Conservation (phyloP, 1,284 basidiomycete genomes). For the Puccinia triticina region DNA sequence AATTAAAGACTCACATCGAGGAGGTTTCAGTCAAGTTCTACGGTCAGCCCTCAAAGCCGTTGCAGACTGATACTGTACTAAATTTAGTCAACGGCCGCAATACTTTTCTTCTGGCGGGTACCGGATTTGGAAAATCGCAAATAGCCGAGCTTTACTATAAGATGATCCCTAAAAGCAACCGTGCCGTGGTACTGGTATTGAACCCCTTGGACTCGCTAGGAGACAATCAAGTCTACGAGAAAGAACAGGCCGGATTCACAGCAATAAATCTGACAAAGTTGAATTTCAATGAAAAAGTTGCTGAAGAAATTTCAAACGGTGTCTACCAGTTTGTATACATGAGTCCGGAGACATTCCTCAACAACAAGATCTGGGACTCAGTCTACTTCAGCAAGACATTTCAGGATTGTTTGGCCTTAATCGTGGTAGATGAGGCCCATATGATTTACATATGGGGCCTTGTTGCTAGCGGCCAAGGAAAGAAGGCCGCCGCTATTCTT, state of each 20-base stretch:
- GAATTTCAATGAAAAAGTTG: neutral
- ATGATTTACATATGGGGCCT: too few species aligned
- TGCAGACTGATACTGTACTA: too few species aligned
- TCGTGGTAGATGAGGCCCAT: too few species aligned
- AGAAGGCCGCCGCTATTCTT: neutral
- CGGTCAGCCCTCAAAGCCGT: too few species aligned
- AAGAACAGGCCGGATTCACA: neutral
- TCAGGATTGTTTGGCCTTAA: neutral
- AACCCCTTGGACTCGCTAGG: neutral
- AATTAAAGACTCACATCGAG: neutral
- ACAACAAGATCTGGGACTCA: neutral
- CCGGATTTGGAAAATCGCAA: neutral
- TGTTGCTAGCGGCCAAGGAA: neutral
- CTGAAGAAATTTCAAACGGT: neutral
- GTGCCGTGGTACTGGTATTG: neutral
- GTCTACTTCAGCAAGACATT: neutral
- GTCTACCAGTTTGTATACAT: neutral
- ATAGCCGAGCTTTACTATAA: neutral
- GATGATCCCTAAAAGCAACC: neutral
- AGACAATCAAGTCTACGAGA: neutral
- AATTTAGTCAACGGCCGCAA: too few species aligned
- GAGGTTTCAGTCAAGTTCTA: neutral
- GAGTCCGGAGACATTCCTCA: neutral
- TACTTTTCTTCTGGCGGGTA: too few species aligned
- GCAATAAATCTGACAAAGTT: slow-evolving; percentile 3